Evolutionary conservation across 257 asterid species (phyloP), one percentile per base, ranked within the genome.

Genomic region (Knoxia roxburghii): DNA sequence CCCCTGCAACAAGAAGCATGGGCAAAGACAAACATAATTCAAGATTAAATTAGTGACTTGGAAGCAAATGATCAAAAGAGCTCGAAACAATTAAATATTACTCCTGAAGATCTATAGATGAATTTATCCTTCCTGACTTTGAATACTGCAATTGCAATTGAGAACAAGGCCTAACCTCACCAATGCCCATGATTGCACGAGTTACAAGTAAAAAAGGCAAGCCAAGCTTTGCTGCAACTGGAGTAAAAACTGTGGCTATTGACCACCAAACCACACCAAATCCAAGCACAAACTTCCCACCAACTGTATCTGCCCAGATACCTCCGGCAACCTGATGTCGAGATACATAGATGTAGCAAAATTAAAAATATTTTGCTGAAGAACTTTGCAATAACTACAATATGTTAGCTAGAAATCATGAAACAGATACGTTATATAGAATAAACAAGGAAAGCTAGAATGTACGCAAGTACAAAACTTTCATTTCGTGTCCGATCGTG

Each of bases 251-350:
- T 65, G 96, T 91, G 50, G 98, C 96, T 56, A 85, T 27, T 37
- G 98, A 91, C 98, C 98, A 91, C 98, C 98, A 91, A 69, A 87
- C 85, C n/a, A 91, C 98, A 71, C 86, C 98, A 65, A 88, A 86
- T 66, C 94, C 98, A 20, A 91, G 73, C 57, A 91, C 98, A 76
- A 76, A 73, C 79, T 91, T 91, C 48, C 98, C 98, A 69, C 98
- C 98, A 66, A 89, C 85, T 12, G 93, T 91, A 78, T 91, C 96
- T 18, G 98, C 98, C 98, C 96, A 91, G 61, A 91, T 89, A 43
- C 98, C 98, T 73, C 96, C 98, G 67, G 95, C 98, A 69, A 91
- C 78, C 96, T 91, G 87, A 68, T 56, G 59, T 73, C 50, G 41
- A 54, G 72, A 70, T 39, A 49, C 53, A 35, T 51, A 37, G 35